Evolutionary conservation across 2,329 filamentous ascomycete species (phyloP).

Genomic region (Pseudophaeomoniella oleicola): DNA sequence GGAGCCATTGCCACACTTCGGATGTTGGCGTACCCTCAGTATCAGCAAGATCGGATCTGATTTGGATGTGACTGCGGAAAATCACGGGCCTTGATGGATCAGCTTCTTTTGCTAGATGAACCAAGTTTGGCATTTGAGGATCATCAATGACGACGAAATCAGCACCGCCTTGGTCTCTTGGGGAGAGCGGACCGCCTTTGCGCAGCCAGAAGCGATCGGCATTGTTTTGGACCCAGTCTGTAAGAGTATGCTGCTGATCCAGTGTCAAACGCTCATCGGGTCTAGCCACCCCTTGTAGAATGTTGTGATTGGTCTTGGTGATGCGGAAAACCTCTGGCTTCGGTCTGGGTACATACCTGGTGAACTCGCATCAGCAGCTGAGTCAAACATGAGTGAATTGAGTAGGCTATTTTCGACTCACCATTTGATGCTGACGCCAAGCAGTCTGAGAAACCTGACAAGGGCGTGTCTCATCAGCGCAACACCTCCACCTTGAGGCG

Average conservation of each 20-base stretch:
- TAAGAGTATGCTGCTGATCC: constrained; percentile 48
- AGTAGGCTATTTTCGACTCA: constrained; percentile 27
- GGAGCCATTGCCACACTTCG: constrained; percentile 63
- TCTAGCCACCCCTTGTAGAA: constrained; percentile 62
- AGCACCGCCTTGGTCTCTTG: constrained; percentile 54
- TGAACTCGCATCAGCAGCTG: background rate
- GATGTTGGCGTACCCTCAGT: constrained; percentile 50
- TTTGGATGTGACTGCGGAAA: constrained; percentile 72
- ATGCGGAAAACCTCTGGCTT: constrained; percentile 66
- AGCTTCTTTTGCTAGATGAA: constrained; percentile 56
- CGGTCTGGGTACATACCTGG: constrained; percentile 59
- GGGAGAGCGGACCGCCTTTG: constrained; percentile 50
- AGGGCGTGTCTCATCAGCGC: constrained; percentile 70
- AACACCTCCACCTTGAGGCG: constrained; percentile 69
- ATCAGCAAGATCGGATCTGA: constrained; percentile 58
- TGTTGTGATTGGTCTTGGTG: constrained; percentile 82
- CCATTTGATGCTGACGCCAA: constrained; percentile 60
- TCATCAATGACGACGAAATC: constrained; percentile 69
- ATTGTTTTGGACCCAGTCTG: constrained; percentile 60
- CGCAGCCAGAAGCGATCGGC: constrained; percentile 61
- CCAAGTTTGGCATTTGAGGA: constrained; percentile 69
- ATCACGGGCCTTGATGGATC: constrained; percentile 64
- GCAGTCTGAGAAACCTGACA: constrained; percentile 51
- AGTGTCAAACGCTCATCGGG: constrained; percentile 48
- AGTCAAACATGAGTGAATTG: background rate